phyloP scores from a whole-genome alignment of 345 rosid genomes.

The Trapa bicornis region DNA sequence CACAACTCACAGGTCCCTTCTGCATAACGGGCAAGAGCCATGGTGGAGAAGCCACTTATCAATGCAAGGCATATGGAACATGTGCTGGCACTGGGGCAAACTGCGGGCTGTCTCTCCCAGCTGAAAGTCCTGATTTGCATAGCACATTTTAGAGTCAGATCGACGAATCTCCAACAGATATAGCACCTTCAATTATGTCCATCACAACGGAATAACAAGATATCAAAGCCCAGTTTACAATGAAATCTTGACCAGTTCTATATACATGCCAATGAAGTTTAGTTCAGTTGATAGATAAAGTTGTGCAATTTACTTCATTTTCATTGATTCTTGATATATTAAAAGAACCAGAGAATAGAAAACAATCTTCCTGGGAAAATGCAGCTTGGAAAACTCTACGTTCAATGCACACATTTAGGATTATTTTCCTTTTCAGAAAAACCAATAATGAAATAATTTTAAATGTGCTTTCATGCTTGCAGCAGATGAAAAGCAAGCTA shows the following conservation, averaged over 20 bases:
- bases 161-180: neutral
- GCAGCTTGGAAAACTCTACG: too few species aligned
- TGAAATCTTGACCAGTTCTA: too few species aligned
- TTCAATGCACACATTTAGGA: neutral
- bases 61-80: constrained; percentile 94
- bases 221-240: neutral
- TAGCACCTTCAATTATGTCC: neutral
- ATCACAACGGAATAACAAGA: neutral
- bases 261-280: too few species aligned
- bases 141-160: neutral
- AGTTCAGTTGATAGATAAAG: too few species aligned
- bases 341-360: too few species aligned
- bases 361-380: too few species aligned
- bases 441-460: neutral
- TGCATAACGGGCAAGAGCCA: constrained; percentile 92
- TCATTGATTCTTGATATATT: too few species aligned
- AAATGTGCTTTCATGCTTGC: neutral
- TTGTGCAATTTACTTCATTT: too few species aligned
- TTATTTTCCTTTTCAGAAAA: neutral
- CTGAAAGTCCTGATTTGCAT: constrained; percentile 68
- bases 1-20: constrained; percentile 54
- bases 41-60: constrained; percentile 87
- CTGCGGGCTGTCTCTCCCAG: constrained; percentile 82
- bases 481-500: neutral
- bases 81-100: constrained; percentile 92